Base-by-base conservation (phyloP, 1,284 basidiomycete species). In the Heliocybe sulcata region DNA sequence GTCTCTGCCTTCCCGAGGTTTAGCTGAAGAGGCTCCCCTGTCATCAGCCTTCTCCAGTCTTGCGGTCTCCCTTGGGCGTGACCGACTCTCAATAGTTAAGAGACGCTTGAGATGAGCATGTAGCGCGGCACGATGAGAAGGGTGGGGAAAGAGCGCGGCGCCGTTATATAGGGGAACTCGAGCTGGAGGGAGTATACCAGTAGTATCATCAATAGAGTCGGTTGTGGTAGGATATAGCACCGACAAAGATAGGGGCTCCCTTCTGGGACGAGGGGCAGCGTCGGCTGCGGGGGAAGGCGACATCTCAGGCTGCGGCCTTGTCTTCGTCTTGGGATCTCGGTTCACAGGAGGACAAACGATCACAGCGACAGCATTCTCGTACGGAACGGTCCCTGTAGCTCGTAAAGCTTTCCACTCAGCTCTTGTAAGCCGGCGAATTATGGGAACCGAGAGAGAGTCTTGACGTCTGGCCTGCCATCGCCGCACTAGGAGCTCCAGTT, bases 331-430 rank as follows among this genome's bases (percentile, higher is more conserved):
- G 22, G 75, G 74, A 61, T 86, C 71, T 52, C 72, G 77, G 58
- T 86, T 85, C 31, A 81, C 69, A 1, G 85, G 84, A n/a, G 87
- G 86, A 3, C 84, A 76, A n/a, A 88, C 74, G 23, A 90, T 65
- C 26, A 90, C 66, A 14, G 85, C 87, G 1, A 81, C 66, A 0
- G 82, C 85, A 57, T 77, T 73, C 22, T 72, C 64, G 62, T 73
- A 75, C 2, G 81, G 77, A 35, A 87, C 64, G 0, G 66, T 60
- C 1, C 77, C 75, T 1, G 76, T 77, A 10, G 69, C 64, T 54
- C 73, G 74, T n/a, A 90, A 62, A 1, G 61, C 53, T 16, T 69
- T 66, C 74, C 80, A 83, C 64, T 91, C 87, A 10, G 67, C 68
- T 35, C 79, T 74, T 11, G 83, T 84, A 4, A 91, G 72, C 54